phyloP scores from a whole-genome alignment of 2,329 filamentous ascomycete species.

The Penicillium sclerotiorum region DNA sequence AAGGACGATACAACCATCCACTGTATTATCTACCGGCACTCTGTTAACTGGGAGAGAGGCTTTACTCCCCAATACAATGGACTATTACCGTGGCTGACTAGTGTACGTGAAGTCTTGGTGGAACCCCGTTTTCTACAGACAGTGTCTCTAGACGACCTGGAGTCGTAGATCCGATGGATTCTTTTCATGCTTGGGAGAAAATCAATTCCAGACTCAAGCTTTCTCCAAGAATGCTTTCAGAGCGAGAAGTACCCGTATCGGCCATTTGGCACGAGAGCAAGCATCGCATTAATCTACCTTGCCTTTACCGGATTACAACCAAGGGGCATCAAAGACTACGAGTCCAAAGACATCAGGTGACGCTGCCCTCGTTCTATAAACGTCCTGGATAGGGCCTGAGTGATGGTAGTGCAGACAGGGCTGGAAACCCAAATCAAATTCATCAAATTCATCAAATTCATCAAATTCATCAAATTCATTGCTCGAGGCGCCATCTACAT shows the following conservation, averaged over 20 bases:
- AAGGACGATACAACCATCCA: neutral
- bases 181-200: conserved; percentile 1
- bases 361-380: no score
- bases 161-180: conserved; percentile 2
- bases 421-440: no score
- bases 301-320: neutral
- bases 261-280: conserved; percentile 5
- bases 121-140: neutral
- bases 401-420: no score
- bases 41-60: neutral
- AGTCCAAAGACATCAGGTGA: neutral
- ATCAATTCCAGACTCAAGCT: neutral
- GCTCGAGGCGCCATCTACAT: no score
- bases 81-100: neutral
- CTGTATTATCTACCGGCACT: neutral
- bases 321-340: neutral
- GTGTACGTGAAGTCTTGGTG: neutral
- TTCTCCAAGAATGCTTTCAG: conserved; percentile 1
- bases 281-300: neutral
- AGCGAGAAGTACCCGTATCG: neutral
- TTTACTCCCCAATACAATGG: neutral
- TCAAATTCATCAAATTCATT: no score
- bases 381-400: no score
- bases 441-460: no score
- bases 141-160: neutral